phyloP scores from a whole-genome alignment of 352 stramenopile species.

The Phytopythium litorale region DNA sequence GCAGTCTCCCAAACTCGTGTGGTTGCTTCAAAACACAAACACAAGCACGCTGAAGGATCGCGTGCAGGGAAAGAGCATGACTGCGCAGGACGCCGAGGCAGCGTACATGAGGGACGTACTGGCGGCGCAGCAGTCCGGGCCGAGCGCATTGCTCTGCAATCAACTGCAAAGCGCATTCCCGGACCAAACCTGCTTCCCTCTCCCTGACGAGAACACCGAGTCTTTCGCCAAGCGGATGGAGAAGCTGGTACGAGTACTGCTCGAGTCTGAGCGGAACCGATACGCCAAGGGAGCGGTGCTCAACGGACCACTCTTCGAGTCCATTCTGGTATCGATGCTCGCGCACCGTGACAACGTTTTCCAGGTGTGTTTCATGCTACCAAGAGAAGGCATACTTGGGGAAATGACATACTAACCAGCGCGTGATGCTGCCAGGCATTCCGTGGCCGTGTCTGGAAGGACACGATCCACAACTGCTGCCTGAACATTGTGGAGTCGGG shows the following conservation, averaged over 20 bases:
- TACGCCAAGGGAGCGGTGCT: constrained; percentile 68
- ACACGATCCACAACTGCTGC: constrained; percentile 79
- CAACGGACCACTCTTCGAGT: constrained; percentile 66
- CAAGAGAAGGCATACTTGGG: not conserved
- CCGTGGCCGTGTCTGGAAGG: constrained; percentile 61
- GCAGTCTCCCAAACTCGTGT: constrained; percentile 69
- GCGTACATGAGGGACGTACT: constrained; percentile 56
- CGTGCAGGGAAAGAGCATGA: constrained; percentile 47
- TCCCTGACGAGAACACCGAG: constrained; percentile 35
- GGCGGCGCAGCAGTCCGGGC: constrained; percentile 17
- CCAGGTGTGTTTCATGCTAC: constrained; percentile 22
- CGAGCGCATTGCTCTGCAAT: constrained; percentile 22
- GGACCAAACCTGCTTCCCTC: constrained; percentile 52
- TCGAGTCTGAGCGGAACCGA: constrained; percentile 60
- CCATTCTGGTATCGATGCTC: constrained; percentile 74
- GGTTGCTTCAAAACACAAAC: constrained; percentile 64
- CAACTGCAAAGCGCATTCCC: constrained; percentile 47
- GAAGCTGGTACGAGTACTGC: constrained; percentile 50
- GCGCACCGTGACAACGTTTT: constrained; percentile 62
- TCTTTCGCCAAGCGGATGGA: constrained; percentile 59
- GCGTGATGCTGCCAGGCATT: constrained; percentile 38
- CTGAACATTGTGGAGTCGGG: constrained; percentile 75
- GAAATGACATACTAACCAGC: not conserved
- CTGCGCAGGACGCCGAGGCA: constrained; percentile 50
- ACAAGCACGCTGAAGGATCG: constrained; percentile 61